Percentiles rank a stretch among this genome's conserved stretches.
phyloP scores from a whole-genome alignment of 306 rosid species.

The Myrica gale region DNA sequence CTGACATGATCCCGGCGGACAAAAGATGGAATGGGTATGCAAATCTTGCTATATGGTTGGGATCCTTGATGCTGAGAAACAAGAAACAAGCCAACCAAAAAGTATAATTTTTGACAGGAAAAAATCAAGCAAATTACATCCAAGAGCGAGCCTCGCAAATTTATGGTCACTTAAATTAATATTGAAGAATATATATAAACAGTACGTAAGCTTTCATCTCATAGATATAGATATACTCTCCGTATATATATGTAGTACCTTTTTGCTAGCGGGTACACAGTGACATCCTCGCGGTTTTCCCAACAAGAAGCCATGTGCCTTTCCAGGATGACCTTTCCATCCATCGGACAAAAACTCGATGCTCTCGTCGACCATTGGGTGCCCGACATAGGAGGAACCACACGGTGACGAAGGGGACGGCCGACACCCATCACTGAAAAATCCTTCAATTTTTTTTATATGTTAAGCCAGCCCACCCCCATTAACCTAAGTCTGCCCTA shows the following conservation, averaged over 20 bases:
- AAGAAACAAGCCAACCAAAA: constrained; percentile 68
- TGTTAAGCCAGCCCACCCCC: no score
- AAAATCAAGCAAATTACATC: no score
- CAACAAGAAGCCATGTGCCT: constrained; percentile 56
- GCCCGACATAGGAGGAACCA: no score
- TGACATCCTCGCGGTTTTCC: constrained; percentile 54
- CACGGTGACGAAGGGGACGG: no score
- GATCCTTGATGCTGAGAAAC: constrained; percentile 68
- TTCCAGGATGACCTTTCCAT: constrained; percentile 80
- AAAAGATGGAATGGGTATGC: constrained; percentile 49
- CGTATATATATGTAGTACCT: no score
- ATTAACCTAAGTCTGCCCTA: no score
- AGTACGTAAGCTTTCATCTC: background rate
- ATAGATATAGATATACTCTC: no score
- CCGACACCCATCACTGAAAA: no score
- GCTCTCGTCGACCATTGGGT: constrained; percentile 73
- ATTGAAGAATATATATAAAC: no score
- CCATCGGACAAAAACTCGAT: constrained; percentile 63
- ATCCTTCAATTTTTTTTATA: no score
- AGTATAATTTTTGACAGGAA: constrained; percentile 46
- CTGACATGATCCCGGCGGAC: constrained; percentile 58
- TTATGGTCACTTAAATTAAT: no score
- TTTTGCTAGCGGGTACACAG: constrained; percentile 63
- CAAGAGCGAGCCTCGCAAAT: no score
- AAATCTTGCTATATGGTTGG: constrained; percentile 35